Evolutionary conservation across 2,329 filamentous ascomycete species (phyloP), one percentile per base, ranked within the genome.

Genomic region (Pseudogymnoascus sp.): DNA sequence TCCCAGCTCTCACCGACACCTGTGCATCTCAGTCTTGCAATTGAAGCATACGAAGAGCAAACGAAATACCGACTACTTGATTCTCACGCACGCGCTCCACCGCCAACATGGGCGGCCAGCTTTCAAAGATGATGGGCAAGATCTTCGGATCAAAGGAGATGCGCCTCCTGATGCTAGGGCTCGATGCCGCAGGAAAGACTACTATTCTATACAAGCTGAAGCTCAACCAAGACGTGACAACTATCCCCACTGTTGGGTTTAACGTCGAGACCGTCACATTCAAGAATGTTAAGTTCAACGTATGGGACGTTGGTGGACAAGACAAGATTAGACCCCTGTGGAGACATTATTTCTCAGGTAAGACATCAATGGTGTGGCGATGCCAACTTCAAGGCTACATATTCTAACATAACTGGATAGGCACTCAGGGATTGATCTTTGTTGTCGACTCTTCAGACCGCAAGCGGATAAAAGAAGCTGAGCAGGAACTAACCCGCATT

Each of bases 111-210:
- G 93, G 93, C 79, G 89, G 88, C 73, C 88, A 90, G 78, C 83
- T 97, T 76, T 96, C 91, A 71, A 96, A 96, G 81, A 87, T 97
- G 79, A 92, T 97, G 87, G 90, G 90, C 78, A 96, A 95, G 86
- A 90, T 97, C 81, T 97, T 96, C 81, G 93, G 93, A 78, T 96
- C 93, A 69, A 96, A 96, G 83, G 93, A 97, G 81, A 97, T 97
- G 92, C 89, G 93, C 72, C 87, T 99, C 75, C 81, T 97, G 74
- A 99, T 99, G 94, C 83, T 99, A 70, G 94, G 94, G 70, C 86
- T 97, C 70, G 94, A 99, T 78, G 94, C 94, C 67, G 94, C 94
- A 68, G 94, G 94, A 81, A 99, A 99, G 83, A 99, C 94, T 57
- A 97, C 94, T 61, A 97, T 97, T 72, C 87, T 99, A 65, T 99